Base-by-base conservation (phyloP, 2,329 filamentous ascomycete genomes). In the Aspergillus texensis region DNA sequence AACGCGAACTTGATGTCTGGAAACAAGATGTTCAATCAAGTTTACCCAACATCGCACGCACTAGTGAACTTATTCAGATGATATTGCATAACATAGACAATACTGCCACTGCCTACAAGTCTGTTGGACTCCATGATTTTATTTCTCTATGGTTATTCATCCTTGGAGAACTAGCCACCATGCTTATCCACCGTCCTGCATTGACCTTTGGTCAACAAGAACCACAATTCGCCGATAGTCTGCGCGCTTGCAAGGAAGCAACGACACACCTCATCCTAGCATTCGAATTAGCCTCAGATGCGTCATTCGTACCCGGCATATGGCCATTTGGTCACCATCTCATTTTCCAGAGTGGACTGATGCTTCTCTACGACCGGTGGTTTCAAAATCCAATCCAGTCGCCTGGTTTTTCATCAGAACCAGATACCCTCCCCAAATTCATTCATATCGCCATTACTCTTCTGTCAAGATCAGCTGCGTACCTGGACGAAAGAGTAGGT, bases 131-230 rank as follows among this genome's bases (percentile, higher is more conserved):
- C 41, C 43, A 11, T 19, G 41, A 58, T 39, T 36, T 50, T 19
- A 50, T 24, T 10, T 34, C 19, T 28, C 14, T 48, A 11, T 58
- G 41, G 41, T 43, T 58, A 9, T 46, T 34, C 28, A 21, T 50
- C 2, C 4, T 58, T 14, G 45, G 57, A 2, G 45, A 50, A 10
- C 26, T 58, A 11, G 28, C 28, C 9, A 34, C 30, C 24, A 32
- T 58, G n/a, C 28, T 58, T 14, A 58, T 50, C 12, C 57, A 58
- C n/a, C 57, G 45, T 9, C 57, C 43, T 14, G 57, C 57, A 24
- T 58, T 58, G 43, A 58, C 57, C 2, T 58, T 58, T 36, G 28
- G 24, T 4, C 57, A 26, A 4, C 19, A 48, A 19, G 41, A 58
- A 16, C 41, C 41, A 12, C 57, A 58, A 45, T 50, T 58, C 10